These are phyloP conservation scores for Verruconis gallopava DNA, from an alignment of 2,329 filamentous ascomycete species.

Conservation along the genomic window DNA sequence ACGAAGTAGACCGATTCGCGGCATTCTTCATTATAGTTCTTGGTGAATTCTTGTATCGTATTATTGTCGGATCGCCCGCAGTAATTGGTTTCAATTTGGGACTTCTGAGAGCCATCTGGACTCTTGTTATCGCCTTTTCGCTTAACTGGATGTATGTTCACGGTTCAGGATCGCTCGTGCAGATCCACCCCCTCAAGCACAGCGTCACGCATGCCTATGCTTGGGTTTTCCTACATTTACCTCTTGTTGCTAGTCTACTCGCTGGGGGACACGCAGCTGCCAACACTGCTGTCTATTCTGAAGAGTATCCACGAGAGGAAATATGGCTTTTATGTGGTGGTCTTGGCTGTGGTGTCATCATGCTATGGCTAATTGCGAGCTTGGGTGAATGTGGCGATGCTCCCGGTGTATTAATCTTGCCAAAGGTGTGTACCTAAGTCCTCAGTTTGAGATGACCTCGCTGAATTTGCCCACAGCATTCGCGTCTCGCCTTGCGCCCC, in stretches of 20 bases:
- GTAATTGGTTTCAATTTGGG: constrained; percentile 32
- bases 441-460: not conserved
- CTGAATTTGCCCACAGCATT: not conserved
- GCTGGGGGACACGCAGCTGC: constrained; percentile 7
- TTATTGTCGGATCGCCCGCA: constrained; percentile 35
- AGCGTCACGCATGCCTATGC: not conserved
- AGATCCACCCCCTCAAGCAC: constrained; percentile 5
- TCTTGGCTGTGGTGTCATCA: constrained; percentile 3
- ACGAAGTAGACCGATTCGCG: constrained; percentile 38
- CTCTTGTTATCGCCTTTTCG: constrained; percentile 37
- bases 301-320: constrained; percentile 5
- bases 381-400: constrained; percentile 3
- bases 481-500: constrained; percentile 3
- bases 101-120: constrained; percentile 35
- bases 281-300: not conserved
- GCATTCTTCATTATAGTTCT: constrained; percentile 42
- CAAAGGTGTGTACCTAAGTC: not conserved
- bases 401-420: constrained; percentile 2
- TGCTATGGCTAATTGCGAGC: constrained; percentile 2
- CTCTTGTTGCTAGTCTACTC: constrained; percentile 2
- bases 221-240: constrained; percentile 6
- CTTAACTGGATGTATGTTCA: constrained; percentile 39
- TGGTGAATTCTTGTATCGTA: constrained; percentile 37
- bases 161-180: constrained; percentile 25
- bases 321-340: constrained; percentile 6